Conservation (phyloP, 2,329 filamentous ascomycete species). For the Raffaelea arxii region DNA sequence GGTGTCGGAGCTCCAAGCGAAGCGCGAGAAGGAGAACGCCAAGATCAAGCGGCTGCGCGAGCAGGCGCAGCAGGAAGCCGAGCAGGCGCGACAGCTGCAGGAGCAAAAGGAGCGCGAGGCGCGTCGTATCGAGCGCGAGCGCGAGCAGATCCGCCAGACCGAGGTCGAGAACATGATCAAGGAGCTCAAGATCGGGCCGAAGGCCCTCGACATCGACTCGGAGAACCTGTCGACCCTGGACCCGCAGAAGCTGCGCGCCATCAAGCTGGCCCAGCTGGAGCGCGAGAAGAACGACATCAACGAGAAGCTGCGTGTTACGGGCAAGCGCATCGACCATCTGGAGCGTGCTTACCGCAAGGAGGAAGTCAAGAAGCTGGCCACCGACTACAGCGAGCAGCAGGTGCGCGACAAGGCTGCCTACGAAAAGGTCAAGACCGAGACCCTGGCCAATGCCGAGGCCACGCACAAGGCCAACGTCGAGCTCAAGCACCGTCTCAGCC, state of each 20-base stretch:
- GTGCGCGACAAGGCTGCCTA: constrained; percentile 70
- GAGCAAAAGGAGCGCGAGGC: constrained; percentile 88
- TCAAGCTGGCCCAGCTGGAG: constrained; percentile 93
- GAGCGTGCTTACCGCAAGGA: constrained; percentile 96
- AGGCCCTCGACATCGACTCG: constrained; percentile 64
- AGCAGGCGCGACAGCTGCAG: constrained; percentile 78
- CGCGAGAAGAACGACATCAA: constrained; percentile 96
- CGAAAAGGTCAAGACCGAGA: constrained; percentile 68
- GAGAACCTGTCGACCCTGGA: constrained; percentile 80
- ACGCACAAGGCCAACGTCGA: constrained; percentile 91
- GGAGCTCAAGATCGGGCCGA: constrained; percentile 82
- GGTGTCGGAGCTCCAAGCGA: constrained; percentile 78
- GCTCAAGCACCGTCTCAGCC: constrained; percentile 83
- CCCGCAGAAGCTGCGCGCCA: constrained; percentile 78
- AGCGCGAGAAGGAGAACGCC: constrained; percentile 86
- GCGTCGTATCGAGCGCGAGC: constrained; percentile 75
- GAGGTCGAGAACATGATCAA: constrained; percentile 88
- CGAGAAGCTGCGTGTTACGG: constrained; percentile 81
- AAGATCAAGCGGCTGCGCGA: constrained; percentile 78
- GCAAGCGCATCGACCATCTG: constrained; percentile 92
- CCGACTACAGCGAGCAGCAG: constrained; percentile 78
- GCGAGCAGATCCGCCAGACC: constrained; percentile 81
- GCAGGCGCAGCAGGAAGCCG: constrained; percentile 80
- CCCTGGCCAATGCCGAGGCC: constrained; percentile 66
- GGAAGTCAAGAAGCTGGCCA: constrained; percentile 81